Base-by-base conservation (phyloP, 2,329 filamentous ascomycete species). In the Chrysoporthe deuterocubensis region DNA sequence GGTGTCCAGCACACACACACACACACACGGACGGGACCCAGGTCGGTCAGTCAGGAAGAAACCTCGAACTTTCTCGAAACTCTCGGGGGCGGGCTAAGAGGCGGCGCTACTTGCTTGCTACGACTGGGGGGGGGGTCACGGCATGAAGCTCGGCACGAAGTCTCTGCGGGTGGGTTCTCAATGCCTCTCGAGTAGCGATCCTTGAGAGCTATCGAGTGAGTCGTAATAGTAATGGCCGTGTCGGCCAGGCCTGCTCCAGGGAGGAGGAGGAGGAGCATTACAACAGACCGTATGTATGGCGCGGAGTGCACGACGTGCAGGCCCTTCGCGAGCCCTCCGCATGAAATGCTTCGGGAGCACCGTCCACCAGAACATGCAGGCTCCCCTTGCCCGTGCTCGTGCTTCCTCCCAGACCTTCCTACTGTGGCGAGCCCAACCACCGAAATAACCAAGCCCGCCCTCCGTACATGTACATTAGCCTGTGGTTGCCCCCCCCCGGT, bases 401-500 rank as follows among this genome's bases (percentile, higher is more conserved):
- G 18, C 57, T 26, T 13, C 57, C 40, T 11, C 57, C 48, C n/a
- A 54, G 26, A 26, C 57, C 40, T 44, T 60, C 57, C 40, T 60
- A 32, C 18, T 42, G 57, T 44, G 57, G 57, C 57, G 40, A 44
- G 14, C n/a, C 37, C 37, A 60, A 44, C 57, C 57, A 60, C 57
- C 56, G 21, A 60, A n/a, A 21, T 59, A 21, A 42, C n/a, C 37
- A 44, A 40, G 50, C 16, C 50, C 6, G 21, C 9, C 11, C 32
- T 57, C 32, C 54, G 16, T 57, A 16, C n/a, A 32, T 42, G 40
- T 60, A 60, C 57, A 58, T 58, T 58, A 58, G 56, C 21, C 50
- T 32, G 50, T 26, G 50, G 5, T 32, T 11, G 26, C 26, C 26
- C 26, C 21, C 21, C 21, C 21, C 18, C 7, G 21, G 50, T 18